A percentile compares a stretch with the other conserved stretches of the same genome.
Conservation (phyloP, 1,139 yeast species). For the Geotrichum fermentans region DNA sequence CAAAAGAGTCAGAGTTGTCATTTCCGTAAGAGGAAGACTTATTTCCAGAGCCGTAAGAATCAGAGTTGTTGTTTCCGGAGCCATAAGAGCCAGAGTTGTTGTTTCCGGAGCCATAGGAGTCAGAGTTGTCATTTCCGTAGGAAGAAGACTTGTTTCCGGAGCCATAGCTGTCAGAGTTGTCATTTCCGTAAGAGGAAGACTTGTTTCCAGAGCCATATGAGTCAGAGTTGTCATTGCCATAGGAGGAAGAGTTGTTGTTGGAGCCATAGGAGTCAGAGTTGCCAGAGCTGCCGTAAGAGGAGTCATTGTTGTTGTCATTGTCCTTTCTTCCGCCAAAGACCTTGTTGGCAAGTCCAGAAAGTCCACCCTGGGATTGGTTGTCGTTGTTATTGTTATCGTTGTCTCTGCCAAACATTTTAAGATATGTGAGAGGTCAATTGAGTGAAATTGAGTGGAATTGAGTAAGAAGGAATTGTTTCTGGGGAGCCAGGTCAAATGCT, state of each 20-base stretch:
- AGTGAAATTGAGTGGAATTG: too few species aligned
- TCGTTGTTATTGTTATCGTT: constrained; percentile 19
- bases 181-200: constrained; percentile 12
- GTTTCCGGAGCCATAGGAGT: constrained; percentile 21
- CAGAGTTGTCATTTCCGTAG: constrained; percentile 15
- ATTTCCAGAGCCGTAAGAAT: constrained; percentile 31
- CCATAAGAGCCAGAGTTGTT: constrained; percentile 27
- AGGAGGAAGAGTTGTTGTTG: constrained; percentile 19
- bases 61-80: constrained; percentile 15
- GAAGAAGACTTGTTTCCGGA: constrained; percentile 17
- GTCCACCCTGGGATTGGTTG: constrained; percentile 18
- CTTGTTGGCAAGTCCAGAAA: constrained; percentile 24
- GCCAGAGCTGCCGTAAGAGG: constrained; percentile 20
- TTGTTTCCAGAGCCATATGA: constrained; percentile 25
- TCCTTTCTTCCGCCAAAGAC: constrained; percentile 26
- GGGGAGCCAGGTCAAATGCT: background rate
- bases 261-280: constrained; percentile 26
- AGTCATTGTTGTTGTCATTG: constrained; percentile 20
- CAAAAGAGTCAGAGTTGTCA: constrained; percentile 17
- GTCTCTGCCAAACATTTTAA: constrained; percentile 15
- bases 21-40: background rate
- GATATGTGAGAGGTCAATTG: too few species aligned
- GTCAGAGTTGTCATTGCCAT: constrained; percentile 26
- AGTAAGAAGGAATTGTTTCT: background rate
- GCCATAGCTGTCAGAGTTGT: constrained; percentile 1